phyloP scores from a whole-genome alignment of 1,139 yeast species.

The Pichia sp. region DNA sequence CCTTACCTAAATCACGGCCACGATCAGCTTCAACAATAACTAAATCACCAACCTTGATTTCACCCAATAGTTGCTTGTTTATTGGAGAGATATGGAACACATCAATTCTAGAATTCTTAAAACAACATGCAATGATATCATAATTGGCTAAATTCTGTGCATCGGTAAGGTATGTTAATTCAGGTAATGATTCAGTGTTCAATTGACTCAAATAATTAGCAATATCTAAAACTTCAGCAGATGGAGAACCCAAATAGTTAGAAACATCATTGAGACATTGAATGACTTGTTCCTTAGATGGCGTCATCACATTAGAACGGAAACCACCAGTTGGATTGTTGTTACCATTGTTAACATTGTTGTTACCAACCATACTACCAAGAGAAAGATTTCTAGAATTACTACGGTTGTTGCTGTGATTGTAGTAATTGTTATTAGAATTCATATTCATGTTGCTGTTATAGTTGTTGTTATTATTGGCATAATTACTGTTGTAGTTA shows the following conservation, averaged over 20 bases:
- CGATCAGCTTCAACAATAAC: conserved; percentile 98
- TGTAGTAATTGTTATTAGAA: not conserved
- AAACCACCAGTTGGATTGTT: not conserved
- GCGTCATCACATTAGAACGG: conserved; percentile 4
- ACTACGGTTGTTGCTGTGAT: not conserved
- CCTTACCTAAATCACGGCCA: conserved; percentile 86
- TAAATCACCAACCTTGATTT: conserved; percentile 65
- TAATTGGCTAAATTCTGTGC: conserved; percentile 20
- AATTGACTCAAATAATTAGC: conserved; percentile 23
- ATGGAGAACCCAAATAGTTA: conserved; percentile 27
- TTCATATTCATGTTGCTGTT: conserved; percentile 10
- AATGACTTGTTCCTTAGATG: conserved; percentile 11
- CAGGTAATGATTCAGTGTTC: conserved; percentile 28
- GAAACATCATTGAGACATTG: conserved; percentile 9
- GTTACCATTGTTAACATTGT: not conserved
- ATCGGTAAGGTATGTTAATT: conserved; percentile 28
- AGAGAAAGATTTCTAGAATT: not conserved
- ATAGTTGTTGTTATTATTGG: not conserved
- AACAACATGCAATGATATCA: conserved; percentile 65
- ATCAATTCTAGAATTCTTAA: conserved; percentile 86
- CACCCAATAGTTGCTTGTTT: conserved; percentile 43
- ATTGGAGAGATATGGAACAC: conserved; percentile 58
- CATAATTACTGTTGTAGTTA: not conserved
- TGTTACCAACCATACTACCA: not conserved
- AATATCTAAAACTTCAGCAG: conserved; percentile 24